Evolutionary conservation across 345 rosid species (phyloP).

Genomic region (Bruguiera gymnorhiza): DNA sequence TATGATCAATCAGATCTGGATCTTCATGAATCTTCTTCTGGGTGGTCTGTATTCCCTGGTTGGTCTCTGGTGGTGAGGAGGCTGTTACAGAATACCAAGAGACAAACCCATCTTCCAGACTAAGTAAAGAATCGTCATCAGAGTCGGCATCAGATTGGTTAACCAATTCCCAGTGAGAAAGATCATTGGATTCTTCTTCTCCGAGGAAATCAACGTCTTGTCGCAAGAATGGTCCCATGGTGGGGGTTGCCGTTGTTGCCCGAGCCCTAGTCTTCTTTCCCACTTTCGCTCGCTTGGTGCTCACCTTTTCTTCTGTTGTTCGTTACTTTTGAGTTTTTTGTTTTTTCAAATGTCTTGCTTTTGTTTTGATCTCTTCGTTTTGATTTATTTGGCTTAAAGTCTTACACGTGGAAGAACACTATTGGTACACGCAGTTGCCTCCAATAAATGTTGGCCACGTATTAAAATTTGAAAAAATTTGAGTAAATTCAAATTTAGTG

Average conservation of each 20-base stretch:
- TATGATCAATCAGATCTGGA: background rate
- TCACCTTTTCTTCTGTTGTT: background rate
- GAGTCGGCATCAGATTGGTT: constrained; percentile 31
- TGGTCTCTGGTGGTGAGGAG: background rate
- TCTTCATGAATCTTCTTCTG: background rate
- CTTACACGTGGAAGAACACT: too few relatives aligned
- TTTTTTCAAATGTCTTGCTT: too few relatives aligned
- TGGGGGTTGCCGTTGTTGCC: too few relatives aligned
- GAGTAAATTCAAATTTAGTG: too few relatives aligned
- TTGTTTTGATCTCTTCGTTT: background rate
- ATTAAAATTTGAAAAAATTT: too few relatives aligned
- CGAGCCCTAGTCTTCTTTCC: background rate
- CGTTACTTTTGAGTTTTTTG: background rate
- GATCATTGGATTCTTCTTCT: constrained; percentile 13
- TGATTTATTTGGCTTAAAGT: too few relatives aligned
- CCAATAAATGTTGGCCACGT: too few relatives aligned
- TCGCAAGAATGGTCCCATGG: background rate
- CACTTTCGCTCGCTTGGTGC: background rate
- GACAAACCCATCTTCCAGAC: constrained; percentile 26
- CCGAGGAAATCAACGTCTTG: constrained; percentile 12
- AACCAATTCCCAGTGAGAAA: constrained; percentile 42
- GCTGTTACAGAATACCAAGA: constrained; percentile 17
- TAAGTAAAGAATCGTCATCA: constrained; percentile 21
- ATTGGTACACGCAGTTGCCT: too few relatives aligned
- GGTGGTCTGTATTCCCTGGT: background rate